Conservation (phyloP, 768 basidiomycete genomes). For the Daedaleopsis sinensis region DNA sequence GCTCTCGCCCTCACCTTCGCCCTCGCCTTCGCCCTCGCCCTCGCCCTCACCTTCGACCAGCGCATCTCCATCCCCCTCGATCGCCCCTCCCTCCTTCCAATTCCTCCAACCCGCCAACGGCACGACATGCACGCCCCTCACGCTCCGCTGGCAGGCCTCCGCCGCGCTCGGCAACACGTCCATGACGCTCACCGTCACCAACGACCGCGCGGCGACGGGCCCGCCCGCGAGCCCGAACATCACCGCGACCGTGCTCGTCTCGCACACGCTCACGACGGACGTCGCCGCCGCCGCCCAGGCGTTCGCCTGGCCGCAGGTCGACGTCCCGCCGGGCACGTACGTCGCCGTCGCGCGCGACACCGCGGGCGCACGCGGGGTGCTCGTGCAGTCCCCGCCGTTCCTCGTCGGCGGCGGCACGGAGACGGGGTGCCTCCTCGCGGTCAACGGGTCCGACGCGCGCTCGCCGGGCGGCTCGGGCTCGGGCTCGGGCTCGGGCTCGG, state of each 20-base stretch:
- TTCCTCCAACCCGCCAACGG: constrained; percentile 31
- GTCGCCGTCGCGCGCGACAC: constrained; percentile 31
- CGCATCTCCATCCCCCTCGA: constrained; percentile 6
- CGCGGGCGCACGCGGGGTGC: constrained; percentile 16
- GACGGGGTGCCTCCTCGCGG: constrained; percentile 23
- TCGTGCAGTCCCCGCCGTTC: constrained; percentile 33
- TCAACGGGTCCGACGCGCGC: not conserved
- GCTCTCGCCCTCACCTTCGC: not conserved
- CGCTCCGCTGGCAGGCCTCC: constrained; percentile 31
- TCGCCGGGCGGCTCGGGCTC: not conserved
- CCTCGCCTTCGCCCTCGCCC: constrained; percentile 1
- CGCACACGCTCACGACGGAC: constrained; percentile 31
- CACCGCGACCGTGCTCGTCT: constrained; percentile 11
- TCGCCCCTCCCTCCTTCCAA: constrained; percentile 18
- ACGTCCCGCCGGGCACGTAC: constrained; percentile 40
- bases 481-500: not conserved
- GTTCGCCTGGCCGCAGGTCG: constrained; percentile 35
- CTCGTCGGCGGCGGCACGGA: constrained; percentile 26
- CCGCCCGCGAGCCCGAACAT: not conserved
- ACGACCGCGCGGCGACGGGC: constrained; percentile 19
- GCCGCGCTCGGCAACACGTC: constrained; percentile 10
- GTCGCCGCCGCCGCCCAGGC: constrained; percentile 26
- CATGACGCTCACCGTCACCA: constrained; percentile 28
- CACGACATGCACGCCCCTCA: constrained; percentile 32
- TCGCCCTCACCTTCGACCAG: not conserved